Percentiles rank a stretch among this genome's conserved stretches.
Evolutionary conservation across 2,329 filamentous ascomycete species (phyloP).

Genomic region (Ophiostoma montium): DNA sequence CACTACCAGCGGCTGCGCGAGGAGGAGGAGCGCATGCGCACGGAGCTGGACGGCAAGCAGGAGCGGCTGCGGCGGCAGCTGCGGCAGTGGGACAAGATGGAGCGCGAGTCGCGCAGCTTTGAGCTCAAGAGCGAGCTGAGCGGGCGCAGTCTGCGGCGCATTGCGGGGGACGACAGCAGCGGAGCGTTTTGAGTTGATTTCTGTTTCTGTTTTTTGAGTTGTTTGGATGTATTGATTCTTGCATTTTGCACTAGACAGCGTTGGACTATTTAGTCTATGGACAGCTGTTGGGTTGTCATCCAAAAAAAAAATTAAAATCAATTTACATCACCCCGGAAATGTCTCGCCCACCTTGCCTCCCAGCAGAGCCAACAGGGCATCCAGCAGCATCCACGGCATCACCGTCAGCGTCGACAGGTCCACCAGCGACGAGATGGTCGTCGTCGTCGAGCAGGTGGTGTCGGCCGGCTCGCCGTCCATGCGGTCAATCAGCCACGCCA

Average conservation of each 20-base stretch:
- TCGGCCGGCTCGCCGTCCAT: background rate
- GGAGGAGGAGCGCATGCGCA: slow-evolving; percentile 42
- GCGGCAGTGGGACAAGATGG: slow-evolving; percentile 37
- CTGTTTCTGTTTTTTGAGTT: background rate
- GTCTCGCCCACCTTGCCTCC: slow-evolving; percentile 1
- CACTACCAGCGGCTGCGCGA: slow-evolving; percentile 40
- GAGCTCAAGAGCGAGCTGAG: slow-evolving; percentile 42
- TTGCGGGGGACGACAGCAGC: slow-evolving; percentile 42
- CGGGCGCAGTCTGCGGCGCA: slow-evolving; percentile 34
- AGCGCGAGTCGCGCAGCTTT: slow-evolving; percentile 39
- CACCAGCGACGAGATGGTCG: background rate
- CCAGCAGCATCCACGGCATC: background rate
- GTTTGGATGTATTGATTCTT: background rate
- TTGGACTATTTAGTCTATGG: background rate
- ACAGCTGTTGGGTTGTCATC: too few species aligned
- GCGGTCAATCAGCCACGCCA: slow-evolving; percentile 4
- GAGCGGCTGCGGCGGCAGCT: slow-evolving; percentile 40
- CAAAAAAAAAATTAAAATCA: too few species aligned
- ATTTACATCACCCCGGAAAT: slow-evolving; percentile 1
- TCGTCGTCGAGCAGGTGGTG: background rate
- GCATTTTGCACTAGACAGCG: too few species aligned
- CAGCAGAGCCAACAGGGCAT: background rate
- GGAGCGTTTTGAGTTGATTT: slow-evolving; percentile 34
- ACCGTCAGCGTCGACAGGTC: background rate
- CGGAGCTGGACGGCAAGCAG: slow-evolving; percentile 38